A percentile compares a stretch with the other conserved stretches of the same genome.
Conservation (phyloP, 129 eudicot species). For the Ambrosia trifida region DNA sequence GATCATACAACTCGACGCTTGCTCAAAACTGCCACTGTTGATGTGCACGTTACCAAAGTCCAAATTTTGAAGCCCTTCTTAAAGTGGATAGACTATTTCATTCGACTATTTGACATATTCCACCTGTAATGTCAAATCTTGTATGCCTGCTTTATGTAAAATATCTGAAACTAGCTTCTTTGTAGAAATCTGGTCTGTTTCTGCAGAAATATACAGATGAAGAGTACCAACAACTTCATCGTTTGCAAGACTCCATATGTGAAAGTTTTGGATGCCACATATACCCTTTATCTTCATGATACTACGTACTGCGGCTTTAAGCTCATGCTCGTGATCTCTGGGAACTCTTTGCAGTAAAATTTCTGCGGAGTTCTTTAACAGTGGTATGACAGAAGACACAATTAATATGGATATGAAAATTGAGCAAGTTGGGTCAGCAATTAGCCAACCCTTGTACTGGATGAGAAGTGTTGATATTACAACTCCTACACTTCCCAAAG, state of each 20-base stretch:
- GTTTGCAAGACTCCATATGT: conserved; percentile 90
- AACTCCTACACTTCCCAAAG: conserved; percentile 97
- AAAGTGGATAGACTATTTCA: background rate
- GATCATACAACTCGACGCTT: conserved; percentile 5
- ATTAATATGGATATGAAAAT: conserved; percentile 77
- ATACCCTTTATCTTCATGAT: conserved; percentile 74
- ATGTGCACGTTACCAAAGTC: conserved; percentile 7
- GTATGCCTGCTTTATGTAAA: conserved; percentile 66
- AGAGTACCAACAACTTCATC: conserved; percentile 78
- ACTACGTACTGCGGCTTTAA: conserved; percentile 57
- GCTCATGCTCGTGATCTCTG: conserved; percentile 64
- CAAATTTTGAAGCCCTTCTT: conserved; percentile 23
- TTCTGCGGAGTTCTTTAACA: conserved; percentile 87
- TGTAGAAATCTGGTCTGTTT: conserved; percentile 43
- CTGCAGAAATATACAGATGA: conserved; percentile 71
- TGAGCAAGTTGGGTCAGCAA: conserved; percentile 94
- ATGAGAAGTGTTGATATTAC: conserved; percentile 79
- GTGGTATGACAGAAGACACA: conserved; percentile 83
- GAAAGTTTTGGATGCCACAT: conserved; percentile 68
- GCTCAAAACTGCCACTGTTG: conserved; percentile 13
- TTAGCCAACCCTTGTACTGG: conserved; percentile 94
- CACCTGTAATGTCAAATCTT: conserved; percentile 74
- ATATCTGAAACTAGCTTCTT: conserved; percentile 53
- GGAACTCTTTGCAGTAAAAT: conserved; percentile 90
- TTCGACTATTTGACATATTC: conserved; percentile 49